phyloP scores from a whole-genome alignment of 176 grass and related monocot species.

The Avena eriantha region DNA sequence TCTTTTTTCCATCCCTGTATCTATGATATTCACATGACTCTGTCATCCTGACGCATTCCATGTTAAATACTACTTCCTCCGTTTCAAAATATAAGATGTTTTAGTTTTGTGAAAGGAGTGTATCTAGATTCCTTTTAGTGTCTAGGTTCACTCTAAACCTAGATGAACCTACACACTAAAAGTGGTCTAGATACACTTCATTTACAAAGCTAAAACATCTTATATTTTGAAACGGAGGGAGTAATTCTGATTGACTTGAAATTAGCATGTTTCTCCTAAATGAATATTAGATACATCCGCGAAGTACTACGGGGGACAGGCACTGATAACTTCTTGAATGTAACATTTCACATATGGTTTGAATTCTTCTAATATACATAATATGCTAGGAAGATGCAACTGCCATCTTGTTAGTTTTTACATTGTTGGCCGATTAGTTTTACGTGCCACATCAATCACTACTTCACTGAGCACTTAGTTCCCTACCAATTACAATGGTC shows the following conservation, averaged over 20 bases:
- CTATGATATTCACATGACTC: not conserved
- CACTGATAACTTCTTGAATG: not conserved
- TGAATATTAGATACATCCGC: not conserved
- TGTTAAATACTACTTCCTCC: constrained; percentile 5
- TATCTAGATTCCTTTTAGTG: no score
- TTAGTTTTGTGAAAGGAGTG: no score
- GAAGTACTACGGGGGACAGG: not conserved
- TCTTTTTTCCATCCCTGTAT: not conserved
- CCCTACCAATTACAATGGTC: not conserved
- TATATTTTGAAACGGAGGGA: no score
- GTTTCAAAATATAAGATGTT: no score
- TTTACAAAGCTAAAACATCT: no score
- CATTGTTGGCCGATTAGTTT: not conserved
- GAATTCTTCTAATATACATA: constrained; percentile 11
- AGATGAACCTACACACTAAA: no score
- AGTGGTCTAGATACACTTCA: no score
- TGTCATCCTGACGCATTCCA: not conserved
- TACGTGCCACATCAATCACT: not conserved
- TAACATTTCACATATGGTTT: not conserved
- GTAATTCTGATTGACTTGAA: not conserved
- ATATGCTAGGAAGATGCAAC: not conserved
- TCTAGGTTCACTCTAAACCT: no score
- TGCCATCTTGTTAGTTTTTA: constrained; percentile 27
- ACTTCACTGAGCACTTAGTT: not conserved
- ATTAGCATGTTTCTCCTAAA: constrained; percentile 1